Percentiles rank a stretch among this genome's conserved stretches.
phyloP scores from a whole-genome alignment of 2,329 filamentous ascomycete species.

The Pseudomassariella vexata region DNA sequence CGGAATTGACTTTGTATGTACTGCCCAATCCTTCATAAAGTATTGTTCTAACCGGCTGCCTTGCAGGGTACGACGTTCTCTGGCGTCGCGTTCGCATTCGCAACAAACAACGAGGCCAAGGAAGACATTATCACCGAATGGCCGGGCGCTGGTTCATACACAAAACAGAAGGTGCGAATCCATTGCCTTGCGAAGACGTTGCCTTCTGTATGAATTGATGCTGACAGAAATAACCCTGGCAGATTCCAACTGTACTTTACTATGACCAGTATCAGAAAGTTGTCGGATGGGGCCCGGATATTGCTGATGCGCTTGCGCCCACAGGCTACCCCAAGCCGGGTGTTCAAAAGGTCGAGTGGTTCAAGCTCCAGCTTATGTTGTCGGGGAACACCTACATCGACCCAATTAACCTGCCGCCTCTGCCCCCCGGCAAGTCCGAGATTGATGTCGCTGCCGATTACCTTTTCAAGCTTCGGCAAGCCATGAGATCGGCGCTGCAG shows the following conservation, averaged over 20 bases:
- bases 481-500: slow-evolving; percentile 91
- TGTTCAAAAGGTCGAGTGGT: slow-evolving; percentile 99
- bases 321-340: slow-evolving; percentile 97
- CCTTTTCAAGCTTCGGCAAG: slow-evolving; percentile 94
- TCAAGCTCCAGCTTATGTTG: slow-evolving; percentile 98
- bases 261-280: slow-evolving; percentile 99
- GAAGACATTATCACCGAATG: slow-evolving; percentile 99
- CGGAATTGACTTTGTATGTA: slow-evolving; percentile 91
- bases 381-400: slow-evolving; percentile 99
- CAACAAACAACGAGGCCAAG: slow-evolving; percentile 94
- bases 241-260: slow-evolving; percentile 99
- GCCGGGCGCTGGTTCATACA: slow-evolving; percentile 95
- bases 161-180: slow-evolving; percentile 84
- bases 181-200: no score
- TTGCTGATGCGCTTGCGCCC: slow-evolving; percentile 90
- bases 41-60: slow-evolving; percentile 14
- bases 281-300: slow-evolving; percentile 98
- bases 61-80: slow-evolving; percentile 91
- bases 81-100: slow-evolving; percentile 93
- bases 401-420: slow-evolving; percentile 94
- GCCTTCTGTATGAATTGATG: slow-evolving; percentile 1
- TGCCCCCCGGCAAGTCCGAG: slow-evolving; percentile 96
- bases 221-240: slow-evolving; percentile 13
- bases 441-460: slow-evolving; percentile 99
- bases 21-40: not conserved